Evolutionary conservation across 352 stramenopile species (phyloP).

Genomic region (Phytopythium aichiense): DNA sequence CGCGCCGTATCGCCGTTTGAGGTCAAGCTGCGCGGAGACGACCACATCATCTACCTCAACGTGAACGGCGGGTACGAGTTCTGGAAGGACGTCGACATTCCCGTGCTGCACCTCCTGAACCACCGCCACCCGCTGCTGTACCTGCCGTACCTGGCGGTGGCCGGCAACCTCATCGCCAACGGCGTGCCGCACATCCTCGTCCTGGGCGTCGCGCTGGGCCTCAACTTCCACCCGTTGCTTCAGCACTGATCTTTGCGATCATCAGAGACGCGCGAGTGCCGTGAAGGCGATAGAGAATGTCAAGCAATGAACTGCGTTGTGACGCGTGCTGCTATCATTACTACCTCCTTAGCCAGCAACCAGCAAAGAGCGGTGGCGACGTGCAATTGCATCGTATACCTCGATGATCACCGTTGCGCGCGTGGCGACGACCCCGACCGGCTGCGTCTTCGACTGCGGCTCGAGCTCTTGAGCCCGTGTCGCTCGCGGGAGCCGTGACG

Average conservation of each 20-base stretch:
- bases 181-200: constrained; percentile 67
- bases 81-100: constrained; percentile 77
- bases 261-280: neutral
- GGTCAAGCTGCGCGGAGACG: constrained; percentile 47
- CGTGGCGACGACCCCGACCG: neutral
- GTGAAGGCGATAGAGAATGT: neutral
- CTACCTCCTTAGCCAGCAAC: neutral
- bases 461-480: neutral
- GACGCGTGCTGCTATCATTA: neutral
- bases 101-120: constrained; percentile 70
- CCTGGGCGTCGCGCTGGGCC: constrained; percentile 46
- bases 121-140: constrained; percentile 64
- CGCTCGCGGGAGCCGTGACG: neutral
- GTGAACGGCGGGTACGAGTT: constrained; percentile 82
- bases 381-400: neutral
- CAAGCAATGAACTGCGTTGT: neutral
- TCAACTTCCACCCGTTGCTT: constrained; percentile 48
- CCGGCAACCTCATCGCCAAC: constrained; percentile 68
- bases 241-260: constrained; percentile 21
- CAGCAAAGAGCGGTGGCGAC: neutral
- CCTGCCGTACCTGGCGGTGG: constrained; percentile 59
- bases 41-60: constrained; percentile 79
- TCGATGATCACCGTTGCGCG: neutral
- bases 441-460: constrained; percentile 4
- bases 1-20: constrained; percentile 64